These are phyloP conservation scores for Aspergillus baeticus DNA, from an alignment of 495 filamentous ascomycete genomes.

Conservation along the genomic window DNA sequence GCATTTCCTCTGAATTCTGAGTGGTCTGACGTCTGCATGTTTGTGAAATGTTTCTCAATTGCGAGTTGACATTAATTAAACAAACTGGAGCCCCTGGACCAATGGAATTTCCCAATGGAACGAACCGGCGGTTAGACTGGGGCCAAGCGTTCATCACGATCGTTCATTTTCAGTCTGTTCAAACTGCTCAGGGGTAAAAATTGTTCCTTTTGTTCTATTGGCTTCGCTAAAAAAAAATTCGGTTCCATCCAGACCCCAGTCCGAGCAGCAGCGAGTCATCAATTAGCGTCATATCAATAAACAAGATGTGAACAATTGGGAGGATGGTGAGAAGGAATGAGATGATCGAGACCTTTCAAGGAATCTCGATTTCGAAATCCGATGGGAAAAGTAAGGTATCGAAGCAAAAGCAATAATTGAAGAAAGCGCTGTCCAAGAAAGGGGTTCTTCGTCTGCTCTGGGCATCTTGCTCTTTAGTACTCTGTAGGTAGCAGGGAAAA, in stretches of 20 bases:
- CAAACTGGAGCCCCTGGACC: conserved; percentile 6
- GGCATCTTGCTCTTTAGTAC: no score
- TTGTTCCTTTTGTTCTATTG: not conserved
- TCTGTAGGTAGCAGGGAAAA: conserved; percentile 10
- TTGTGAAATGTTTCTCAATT: not conserved
- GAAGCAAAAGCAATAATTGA: not conserved
- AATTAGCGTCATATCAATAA: no score
- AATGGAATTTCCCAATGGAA: conserved; percentile 15
- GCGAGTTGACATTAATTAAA: conserved; percentile 4
- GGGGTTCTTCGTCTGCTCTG: not conserved
- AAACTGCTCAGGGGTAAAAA: not conserved
- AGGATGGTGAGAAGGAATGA: no score
- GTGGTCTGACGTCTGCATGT: not conserved
- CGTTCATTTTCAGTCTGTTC: not conserved
- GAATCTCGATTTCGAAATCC: no score
- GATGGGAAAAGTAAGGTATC: no score
- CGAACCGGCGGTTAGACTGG: conserved; percentile 18
- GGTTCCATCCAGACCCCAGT: not conserved
- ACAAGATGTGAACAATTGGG: no score
- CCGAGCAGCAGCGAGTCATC: no score
- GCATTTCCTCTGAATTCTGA: not conserved
- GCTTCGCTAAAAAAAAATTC: not conserved
- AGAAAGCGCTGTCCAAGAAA: not conserved
- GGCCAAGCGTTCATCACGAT: conserved; percentile 14
- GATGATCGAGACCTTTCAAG: no score